Base-by-base conservation (phyloP, 495 filamentous ascomycete species). In the Cenococcum geophilum region DNA sequence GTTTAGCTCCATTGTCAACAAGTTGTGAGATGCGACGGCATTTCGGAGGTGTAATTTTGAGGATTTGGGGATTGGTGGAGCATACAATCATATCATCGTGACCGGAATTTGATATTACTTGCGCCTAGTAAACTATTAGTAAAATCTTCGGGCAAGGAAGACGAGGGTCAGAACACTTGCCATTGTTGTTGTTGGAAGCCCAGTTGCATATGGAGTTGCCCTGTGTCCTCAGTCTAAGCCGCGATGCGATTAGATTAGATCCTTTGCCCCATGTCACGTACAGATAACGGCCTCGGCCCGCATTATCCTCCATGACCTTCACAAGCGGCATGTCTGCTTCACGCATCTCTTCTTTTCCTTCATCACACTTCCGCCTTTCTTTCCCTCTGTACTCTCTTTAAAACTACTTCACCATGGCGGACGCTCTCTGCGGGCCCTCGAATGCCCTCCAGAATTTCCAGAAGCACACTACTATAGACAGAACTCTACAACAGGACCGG, bases 61-160 rank as follows among this genome's bases (percentile, higher is more conserved):
- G 23, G 20, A 36, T 14, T 50, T 40, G 43, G 58, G 60, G 35
- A 16, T 59, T 61, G 43, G 23, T n/a, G 36, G 40, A 20, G 56
- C 90, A 72, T 89, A 97, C 92, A 80, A 98, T 97, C 92, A 98
- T 97, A 74, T 96, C 92, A 86, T 97, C 95, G 77, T 98, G 93
- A 71, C 89, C 87, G 61, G 89, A 89, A 75, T 92, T 92, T 43
- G 89, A 84, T 71, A 92, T 91, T 65, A 91, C 83, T 81, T 95
- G 89, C 63, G 89, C 86, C 86, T 89, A 63, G 59, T 61, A 53
- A 59, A 52, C 16, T 42, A 50, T 49, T 51, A 49, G 50, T 48
- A 27, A 43, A 12, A n/a, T 5, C 25, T 42, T 45, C 25, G 34
- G 6, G 20, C 35, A 53, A 5, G 36, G 55, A 37, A 48, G 61